A percentile compares a stretch with the other conserved stretches of the same genome.
Evolutionary conservation across 495 filamentous ascomycete genomes (phyloP).

Genomic region (Trypethelium eluteriae): DNA sequence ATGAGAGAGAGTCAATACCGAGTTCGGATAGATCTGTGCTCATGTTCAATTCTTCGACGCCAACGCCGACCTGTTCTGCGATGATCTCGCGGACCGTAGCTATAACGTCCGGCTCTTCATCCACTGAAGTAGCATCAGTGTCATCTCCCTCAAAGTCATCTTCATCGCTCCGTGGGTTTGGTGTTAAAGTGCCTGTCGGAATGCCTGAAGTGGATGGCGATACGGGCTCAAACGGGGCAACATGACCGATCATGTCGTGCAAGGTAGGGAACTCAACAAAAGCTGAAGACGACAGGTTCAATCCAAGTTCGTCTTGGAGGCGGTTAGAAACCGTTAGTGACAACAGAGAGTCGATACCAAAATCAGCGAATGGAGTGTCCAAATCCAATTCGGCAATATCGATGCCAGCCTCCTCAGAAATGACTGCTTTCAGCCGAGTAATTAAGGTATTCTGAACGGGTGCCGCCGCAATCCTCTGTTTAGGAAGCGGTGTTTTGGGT

Average conservation of each 20-base stretch:
- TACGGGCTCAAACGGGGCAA: constrained; percentile 19
- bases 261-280: constrained; percentile 45
- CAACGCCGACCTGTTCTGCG: constrained; percentile 60
- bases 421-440: constrained; percentile 45
- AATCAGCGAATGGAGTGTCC: constrained; percentile 43
- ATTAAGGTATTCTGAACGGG: constrained; percentile 33
- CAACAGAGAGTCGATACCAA: constrained; percentile 49
- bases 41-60: constrained; percentile 51
- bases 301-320: constrained; percentile 43
- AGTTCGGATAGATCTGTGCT: constrained; percentile 42
- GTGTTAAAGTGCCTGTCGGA: constrained; percentile 40
- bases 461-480: background rate
- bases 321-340: constrained; percentile 40
- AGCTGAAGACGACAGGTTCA: constrained; percentile 15
- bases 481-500: background rate
- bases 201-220: constrained; percentile 51
- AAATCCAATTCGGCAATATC: constrained; percentile 53
- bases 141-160: constrained; percentile 22
- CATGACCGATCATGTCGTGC: constrained; percentile 35
- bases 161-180: constrained; percentile 29
- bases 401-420: constrained; percentile 61
- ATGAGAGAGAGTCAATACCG: constrained; percentile 50
- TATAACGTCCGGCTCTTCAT: constrained; percentile 28
- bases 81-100: constrained; percentile 51
- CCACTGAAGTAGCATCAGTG: constrained; percentile 31